phyloP scores from a whole-genome alignment of 306 rosid species.

The Gastrolobium bilobum region DNA sequence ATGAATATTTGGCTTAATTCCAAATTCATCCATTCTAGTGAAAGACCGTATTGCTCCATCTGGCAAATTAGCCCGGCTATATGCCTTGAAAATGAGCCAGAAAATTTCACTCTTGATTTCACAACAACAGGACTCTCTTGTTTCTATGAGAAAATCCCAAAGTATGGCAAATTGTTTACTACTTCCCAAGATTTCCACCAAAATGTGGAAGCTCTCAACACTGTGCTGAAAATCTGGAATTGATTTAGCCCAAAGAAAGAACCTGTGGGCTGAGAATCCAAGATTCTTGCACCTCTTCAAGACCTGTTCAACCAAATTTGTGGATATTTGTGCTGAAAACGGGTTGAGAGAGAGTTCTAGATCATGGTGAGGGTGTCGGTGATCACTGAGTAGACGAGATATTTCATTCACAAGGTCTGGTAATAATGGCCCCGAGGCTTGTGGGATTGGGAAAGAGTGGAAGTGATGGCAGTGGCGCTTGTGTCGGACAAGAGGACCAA shows the following conservation, averaged over 20 bases:
- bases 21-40: conserved; percentile 81
- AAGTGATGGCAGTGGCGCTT: conserved; percentile 39
- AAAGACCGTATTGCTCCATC: conserved; percentile 82
- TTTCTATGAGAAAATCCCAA: conserved; percentile 87
- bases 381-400: conserved; percentile 88
- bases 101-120: conserved; percentile 66
- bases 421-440: conserved; percentile 42
- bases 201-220: conserved; percentile 69
- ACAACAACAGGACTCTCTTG: conserved; percentile 63
- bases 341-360: conserved; percentile 67
- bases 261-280: conserved; percentile 83
- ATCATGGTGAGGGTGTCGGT: conserved; percentile 80
- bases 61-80: conserved; percentile 78
- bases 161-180: conserved; percentile 79
- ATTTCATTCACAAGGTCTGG: conserved; percentile 76
- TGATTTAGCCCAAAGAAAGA: conserved; percentile 88
- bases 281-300: conserved; percentile 86
- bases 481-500: conserved; percentile 44
- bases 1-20: conserved; percentile 63
- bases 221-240: conserved; percentile 79
- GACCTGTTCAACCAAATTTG: conserved; percentile 80
- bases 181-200: conserved; percentile 78
- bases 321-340: conserved; percentile 70
- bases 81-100: conserved; percentile 80
- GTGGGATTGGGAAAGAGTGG: conserved; percentile 48